A percentile compares a stretch with the other conserved stretches of the same genome.
phyloP scores from a whole-genome alignment of 2,329 filamentous ascomycete genomes.

The Scopulariopsis brevicaulis region DNA sequence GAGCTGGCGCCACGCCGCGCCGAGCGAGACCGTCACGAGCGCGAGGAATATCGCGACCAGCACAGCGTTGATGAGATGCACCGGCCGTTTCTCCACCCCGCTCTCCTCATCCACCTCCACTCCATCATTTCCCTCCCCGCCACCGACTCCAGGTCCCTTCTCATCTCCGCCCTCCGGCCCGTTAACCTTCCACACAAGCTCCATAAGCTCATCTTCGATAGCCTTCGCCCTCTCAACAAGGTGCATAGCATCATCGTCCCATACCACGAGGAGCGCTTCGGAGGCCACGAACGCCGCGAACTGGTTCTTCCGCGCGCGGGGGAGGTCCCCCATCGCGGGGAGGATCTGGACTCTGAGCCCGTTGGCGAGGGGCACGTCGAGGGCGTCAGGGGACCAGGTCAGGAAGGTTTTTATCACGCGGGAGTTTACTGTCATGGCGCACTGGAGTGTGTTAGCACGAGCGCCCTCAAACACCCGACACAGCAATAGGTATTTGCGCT shows the following conservation, averaged over 20 bases:
- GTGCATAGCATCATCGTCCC: slow-evolving; percentile 70
- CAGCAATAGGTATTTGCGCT: neutral
- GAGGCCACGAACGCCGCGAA: slow-evolving; percentile 69
- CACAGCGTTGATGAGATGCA: slow-evolving; percentile 59
- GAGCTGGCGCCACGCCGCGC: slow-evolving; percentile 58
- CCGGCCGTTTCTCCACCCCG: slow-evolving; percentile 52
- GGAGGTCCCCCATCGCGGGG: slow-evolving; percentile 58
- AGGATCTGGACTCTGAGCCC: slow-evolving; percentile 68
- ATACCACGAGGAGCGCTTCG: slow-evolving; percentile 62
- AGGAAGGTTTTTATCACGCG: slow-evolving; percentile 70
- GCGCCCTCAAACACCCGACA: neutral
- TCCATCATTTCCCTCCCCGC: neutral
- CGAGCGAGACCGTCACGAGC: slow-evolving; percentile 54
- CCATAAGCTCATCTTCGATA: slow-evolving; percentile 69
- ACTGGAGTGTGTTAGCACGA: slow-evolving; percentile 28
- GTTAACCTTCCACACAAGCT: slow-evolving; percentile 59
- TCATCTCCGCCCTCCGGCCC: slow-evolving; percentile 38
- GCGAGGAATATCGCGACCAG: slow-evolving; percentile 56
- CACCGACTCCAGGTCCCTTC: neutral
- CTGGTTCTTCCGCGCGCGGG: slow-evolving; percentile 63
- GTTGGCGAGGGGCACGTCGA: slow-evolving; percentile 66
- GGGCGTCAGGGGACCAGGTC: slow-evolving; percentile 58
- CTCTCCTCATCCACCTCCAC: slow-evolving; percentile 49
- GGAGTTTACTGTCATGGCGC: slow-evolving; percentile 72
- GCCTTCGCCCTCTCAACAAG: slow-evolving; percentile 56